Percentiles rank a stretch among this genome's conserved stretches.
Conservation (phyloP, 495 filamentous ascomycete genomes). For the Hamigera avellanea region DNA sequence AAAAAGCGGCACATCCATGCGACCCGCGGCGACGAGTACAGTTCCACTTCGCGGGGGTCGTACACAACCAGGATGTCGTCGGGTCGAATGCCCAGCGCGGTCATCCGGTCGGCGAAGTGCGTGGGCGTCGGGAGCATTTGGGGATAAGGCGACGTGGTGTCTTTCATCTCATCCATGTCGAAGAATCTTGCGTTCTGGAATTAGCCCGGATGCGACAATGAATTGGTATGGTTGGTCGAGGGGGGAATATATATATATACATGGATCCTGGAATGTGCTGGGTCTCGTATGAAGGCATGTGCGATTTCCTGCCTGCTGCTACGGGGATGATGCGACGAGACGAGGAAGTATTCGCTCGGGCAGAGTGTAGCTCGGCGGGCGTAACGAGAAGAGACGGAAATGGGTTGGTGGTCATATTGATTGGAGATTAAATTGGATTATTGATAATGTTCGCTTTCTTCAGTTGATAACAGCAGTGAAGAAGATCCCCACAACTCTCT, state of each 20-base stretch:
- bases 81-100: slow-evolving; percentile 10
- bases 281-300: slow-evolving; percentile 6
- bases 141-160: slow-evolving; percentile 15
- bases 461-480: too few species aligned
- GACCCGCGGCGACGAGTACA: slow-evolving; percentile 20
- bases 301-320: slow-evolving; percentile 13
- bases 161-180: slow-evolving; percentile 17
- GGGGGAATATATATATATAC: slow-evolving; percentile 6
- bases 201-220: slow-evolving; percentile 2
- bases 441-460: too few species aligned
- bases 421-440: too few species aligned
- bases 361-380: not conserved
- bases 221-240: not conserved
- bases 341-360: not conserved
- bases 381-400: not conserved
- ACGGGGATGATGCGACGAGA: slow-evolving; percentile 16
- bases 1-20: slow-evolving; percentile 20
- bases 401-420: too few species aligned
- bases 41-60: slow-evolving; percentile 15
- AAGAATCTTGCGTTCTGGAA: slow-evolving; percentile 13
- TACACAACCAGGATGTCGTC: slow-evolving; percentile 23
- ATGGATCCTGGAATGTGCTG: slow-evolving; percentile 19
- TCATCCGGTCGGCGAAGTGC: slow-evolving; percentile 12
- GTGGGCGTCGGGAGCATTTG: slow-evolving; percentile 16
- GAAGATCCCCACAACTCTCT: too few species aligned